Conservation (phyloP, 495 filamentous ascomycete species). For the Hypomontagnella submonticulosa region DNA sequence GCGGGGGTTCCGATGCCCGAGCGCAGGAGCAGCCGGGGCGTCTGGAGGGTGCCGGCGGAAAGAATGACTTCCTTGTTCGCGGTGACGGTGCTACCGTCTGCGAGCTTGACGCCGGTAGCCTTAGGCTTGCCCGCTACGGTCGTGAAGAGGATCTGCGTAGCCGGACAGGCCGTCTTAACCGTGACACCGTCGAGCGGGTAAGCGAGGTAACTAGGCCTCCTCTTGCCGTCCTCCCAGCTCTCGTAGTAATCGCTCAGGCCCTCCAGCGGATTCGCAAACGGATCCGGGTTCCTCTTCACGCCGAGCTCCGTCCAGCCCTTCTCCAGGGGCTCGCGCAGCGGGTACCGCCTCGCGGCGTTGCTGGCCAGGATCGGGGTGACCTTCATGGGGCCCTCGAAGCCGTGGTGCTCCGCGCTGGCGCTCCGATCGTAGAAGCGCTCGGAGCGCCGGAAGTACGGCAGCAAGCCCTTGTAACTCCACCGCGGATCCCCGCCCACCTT, state of each 20-base stretch:
- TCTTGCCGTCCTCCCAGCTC: constrained; percentile 7
- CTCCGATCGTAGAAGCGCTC: constrained; percentile 6
- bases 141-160: background rate
- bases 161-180: background rate
- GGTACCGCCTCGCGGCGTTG: background rate
- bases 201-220: constrained; percentile 3
- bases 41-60: constrained; percentile 62
- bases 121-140: background rate
- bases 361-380: background rate
- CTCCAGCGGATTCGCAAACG: background rate
- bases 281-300: constrained; percentile 1
- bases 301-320: constrained; percentile 8
- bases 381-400: constrained; percentile 17
- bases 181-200: background rate
- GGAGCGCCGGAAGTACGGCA: constrained; percentile 17
- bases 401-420: background rate
- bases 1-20: constrained; percentile 64
- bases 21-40: constrained; percentile 66
- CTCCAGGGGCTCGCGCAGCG: constrained; percentile 9
- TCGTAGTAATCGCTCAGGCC: constrained; percentile 14
- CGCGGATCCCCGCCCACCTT: constrained; percentile 4
- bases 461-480: constrained; percentile 8
- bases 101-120: constrained; percentile 56
- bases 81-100: constrained; percentile 46
- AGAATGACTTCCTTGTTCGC: constrained; percentile 63